Evolutionary conservation across 202 grass and related monocot genomes (phyloP).

Genomic region (Miscanthus sacchariflorus): DNA sequence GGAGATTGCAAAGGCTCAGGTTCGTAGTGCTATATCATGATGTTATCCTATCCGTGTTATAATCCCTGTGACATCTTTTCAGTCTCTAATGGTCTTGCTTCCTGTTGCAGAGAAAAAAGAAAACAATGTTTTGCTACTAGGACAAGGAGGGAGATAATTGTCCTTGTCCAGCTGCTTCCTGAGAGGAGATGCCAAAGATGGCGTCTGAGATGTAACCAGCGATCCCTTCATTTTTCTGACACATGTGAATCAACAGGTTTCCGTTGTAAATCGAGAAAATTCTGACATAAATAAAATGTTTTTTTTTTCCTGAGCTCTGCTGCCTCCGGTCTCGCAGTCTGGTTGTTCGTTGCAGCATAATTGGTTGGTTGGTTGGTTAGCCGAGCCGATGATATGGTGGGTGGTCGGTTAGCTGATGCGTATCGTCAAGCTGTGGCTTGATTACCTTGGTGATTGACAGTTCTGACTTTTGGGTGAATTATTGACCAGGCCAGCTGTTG

Average conservation of each 20-base stretch:
- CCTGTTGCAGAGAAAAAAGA: slow-evolving; percentile 61
- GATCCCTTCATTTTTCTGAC: slow-evolving; percentile 37
- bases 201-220: slow-evolving; percentile 41
- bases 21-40: not conserved
- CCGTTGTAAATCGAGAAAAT: slow-evolving; percentile 57
- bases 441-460: not conserved
- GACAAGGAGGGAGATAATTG: slow-evolving; percentile 2
- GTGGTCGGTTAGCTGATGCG: not conserved
- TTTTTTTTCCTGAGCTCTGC: slow-evolving; percentile 10
- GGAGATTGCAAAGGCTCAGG: slow-evolving; percentile 75
- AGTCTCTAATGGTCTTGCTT: slow-evolving; percentile 2
- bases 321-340: not conserved
- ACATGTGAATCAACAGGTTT: slow-evolving; percentile 32
- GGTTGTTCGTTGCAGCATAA: not conserved
- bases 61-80: not conserved
- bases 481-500: not conserved
- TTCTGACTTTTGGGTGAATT: slow-evolving; percentile 20
- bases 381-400: not conserved
- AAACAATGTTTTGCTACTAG: slow-evolving; percentile 61
- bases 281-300: slow-evolving; percentile 56
- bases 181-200: slow-evolving; percentile 40
- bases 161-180: slow-evolving; percentile 14
- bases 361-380: slow-evolving; percentile 30
- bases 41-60: not conserved
- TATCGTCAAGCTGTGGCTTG: not conserved